phyloP scores from a whole-genome alignment of 2,329 filamentous ascomycete species.

The Pochonia chlamydosporia region DNA sequence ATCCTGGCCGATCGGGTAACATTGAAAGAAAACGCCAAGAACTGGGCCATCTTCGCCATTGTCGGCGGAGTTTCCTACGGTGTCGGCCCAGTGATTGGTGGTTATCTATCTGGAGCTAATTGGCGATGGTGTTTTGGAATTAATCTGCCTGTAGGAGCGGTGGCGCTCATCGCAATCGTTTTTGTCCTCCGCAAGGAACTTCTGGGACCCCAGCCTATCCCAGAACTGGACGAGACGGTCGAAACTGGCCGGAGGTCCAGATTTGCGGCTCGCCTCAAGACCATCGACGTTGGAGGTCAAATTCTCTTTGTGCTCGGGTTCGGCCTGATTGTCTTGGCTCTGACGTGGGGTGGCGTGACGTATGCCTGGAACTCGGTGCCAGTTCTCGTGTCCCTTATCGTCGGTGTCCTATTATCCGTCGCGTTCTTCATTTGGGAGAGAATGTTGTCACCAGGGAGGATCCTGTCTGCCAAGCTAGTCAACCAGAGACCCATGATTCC shows the following conservation, averaged over 20 bases:
- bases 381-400: constrained; percentile 42
- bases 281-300: constrained; percentile 51
- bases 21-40: constrained; percentile 54
- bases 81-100: constrained; percentile 57
- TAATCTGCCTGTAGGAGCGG: constrained; percentile 49
- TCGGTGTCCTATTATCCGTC: constrained; percentile 35
- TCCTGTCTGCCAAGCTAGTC: constrained; percentile 42
- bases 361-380: constrained; percentile 45
- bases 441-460: constrained; percentile 43
- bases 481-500: constrained; percentile 59
- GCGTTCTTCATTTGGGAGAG: constrained; percentile 47
- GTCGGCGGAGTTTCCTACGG: constrained; percentile 54
- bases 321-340: constrained; percentile 46
- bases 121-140: constrained; percentile 67
- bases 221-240: constrained; percentile 35
- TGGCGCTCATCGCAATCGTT: constrained; percentile 48
- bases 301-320: constrained; percentile 50
- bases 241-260: constrained; percentile 23
- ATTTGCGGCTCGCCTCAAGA: constrained; percentile 43
- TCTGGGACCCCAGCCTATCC: constrained; percentile 43
- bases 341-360: constrained; percentile 50
- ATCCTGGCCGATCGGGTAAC: constrained; percentile 62
- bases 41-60: constrained; percentile 56
- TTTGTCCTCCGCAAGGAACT: constrained; percentile 54
- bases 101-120: constrained; percentile 44